Conservation (phyloP, 164 flowering plant species). For the Vitis rupestris region DNA sequence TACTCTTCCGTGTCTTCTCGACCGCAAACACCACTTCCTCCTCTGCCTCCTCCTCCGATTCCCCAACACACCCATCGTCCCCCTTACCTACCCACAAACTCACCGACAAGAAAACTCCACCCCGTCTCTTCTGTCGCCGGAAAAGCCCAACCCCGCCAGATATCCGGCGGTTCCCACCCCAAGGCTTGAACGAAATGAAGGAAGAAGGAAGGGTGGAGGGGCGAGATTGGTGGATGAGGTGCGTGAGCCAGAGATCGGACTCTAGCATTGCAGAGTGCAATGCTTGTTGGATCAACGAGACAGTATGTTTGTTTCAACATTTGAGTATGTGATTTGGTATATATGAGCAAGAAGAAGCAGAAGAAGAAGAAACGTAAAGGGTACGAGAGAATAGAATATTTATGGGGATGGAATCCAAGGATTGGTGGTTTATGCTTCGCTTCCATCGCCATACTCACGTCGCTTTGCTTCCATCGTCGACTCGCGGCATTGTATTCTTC, state of each 20-base stretch:
- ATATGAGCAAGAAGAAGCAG: background rate
- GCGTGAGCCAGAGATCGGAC: too few species aligned
- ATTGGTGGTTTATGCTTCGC: background rate
- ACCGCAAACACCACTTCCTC: constrained; percentile 4
- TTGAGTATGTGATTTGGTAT: too few species aligned
- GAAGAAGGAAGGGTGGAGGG: constrained; percentile 38
- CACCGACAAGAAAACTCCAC: constrained; percentile 43
- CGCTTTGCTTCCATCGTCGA: too few species aligned
- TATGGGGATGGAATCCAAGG: background rate
- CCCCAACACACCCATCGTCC: constrained; percentile 29
- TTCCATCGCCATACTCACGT: background rate
- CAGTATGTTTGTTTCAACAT: too few species aligned
- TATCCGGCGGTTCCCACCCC: too few species aligned
- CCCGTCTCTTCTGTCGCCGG: constrained; percentile 12
- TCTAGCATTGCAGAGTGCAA: too few species aligned
- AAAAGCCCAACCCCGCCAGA: constrained; percentile 14
- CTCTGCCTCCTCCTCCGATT: constrained; percentile 21
- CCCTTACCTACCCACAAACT: constrained; percentile 48
- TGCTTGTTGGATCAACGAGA: too few species aligned
- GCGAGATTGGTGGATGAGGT: too few species aligned
- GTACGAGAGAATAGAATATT: constrained; percentile 17
- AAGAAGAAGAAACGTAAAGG: constrained; percentile 19
- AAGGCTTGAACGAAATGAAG: constrained; percentile 26
- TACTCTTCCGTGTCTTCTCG: background rate
- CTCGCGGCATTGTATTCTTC: too few species aligned